phyloP scores from a whole-genome alignment of 1,284 basidiomycete genomes.

The Pseudomicrostroma phylloplanum region DNA sequence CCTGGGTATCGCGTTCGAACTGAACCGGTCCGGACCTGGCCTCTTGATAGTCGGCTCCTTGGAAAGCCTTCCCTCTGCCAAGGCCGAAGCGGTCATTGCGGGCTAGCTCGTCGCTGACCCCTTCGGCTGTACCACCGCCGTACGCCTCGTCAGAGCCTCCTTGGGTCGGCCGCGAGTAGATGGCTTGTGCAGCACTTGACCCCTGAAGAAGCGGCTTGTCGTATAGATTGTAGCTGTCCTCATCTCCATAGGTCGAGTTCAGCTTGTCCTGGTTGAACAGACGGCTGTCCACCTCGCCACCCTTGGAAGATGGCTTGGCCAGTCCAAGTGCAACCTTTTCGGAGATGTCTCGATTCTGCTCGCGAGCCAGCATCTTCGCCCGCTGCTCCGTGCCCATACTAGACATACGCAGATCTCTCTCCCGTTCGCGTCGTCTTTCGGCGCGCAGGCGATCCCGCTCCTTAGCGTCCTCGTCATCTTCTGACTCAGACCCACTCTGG shows the following conservation, averaged over 20 bases:
- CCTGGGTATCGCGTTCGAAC: constrained; percentile 86
- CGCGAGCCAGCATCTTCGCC: constrained; percentile 87
- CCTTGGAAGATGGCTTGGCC: constrained; percentile 90
- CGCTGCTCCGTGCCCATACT: constrained; percentile 98
- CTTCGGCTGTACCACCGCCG: constrained; percentile 88
- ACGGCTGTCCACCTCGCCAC: constrained; percentile 86
- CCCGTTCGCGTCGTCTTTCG: constrained; percentile 86
- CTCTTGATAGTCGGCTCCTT: constrained; percentile 76
- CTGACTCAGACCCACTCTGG: constrained; percentile 38
- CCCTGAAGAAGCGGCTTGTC: constrained; percentile 94
- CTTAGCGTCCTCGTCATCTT: constrained; percentile 77
- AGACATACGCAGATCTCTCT: constrained; percentile 95
- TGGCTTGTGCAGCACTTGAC: constrained; percentile 88
- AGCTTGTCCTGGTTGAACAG: constrained; percentile 94
- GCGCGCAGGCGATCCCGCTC: constrained; percentile 82
- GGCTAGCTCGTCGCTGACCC: constrained; percentile 77
- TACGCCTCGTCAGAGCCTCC: constrained; percentile 54
- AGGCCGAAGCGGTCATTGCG: constrained; percentile 84
- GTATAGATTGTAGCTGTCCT: constrained; percentile 87
- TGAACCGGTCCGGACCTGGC: constrained; percentile 73
- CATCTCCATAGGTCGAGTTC: constrained; percentile 71
- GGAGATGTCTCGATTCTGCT: constrained; percentile 93
- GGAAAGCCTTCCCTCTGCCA: constrained; percentile 73
- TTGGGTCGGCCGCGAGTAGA: constrained; percentile 87
- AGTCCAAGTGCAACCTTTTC: constrained; percentile 97